Conservation (phyloP, 352 stramenopile genomes). For the Globisporangium paroecandrum region DNA sequence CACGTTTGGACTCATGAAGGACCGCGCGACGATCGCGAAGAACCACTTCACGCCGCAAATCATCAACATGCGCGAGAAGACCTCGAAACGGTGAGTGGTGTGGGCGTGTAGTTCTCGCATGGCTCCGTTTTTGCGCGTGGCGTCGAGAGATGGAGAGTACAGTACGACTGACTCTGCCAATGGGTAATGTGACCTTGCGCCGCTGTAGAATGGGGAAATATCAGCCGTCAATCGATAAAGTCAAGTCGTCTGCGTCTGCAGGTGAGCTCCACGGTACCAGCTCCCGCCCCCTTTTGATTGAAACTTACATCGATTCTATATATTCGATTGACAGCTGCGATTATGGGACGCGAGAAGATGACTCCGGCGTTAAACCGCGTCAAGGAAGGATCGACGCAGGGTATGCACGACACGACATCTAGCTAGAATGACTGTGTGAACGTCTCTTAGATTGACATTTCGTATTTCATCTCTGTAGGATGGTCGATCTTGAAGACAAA, state of each 20-base stretch:
- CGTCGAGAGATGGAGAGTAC: not conserved
- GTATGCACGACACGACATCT: not conserved
- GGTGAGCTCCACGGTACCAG: slow-evolving; percentile 21
- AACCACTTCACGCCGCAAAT: slow-evolving; percentile 57
- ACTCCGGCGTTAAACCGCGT: slow-evolving; percentile 53
- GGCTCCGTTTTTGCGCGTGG: not conserved
- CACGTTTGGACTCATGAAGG: slow-evolving; percentile 50
- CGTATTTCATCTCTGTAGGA: slow-evolving; percentile 15
- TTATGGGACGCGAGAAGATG: slow-evolving; percentile 39
- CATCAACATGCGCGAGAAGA: slow-evolving; percentile 47
- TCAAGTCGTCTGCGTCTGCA: slow-evolving; percentile 66
- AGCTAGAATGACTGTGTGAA: not conserved
- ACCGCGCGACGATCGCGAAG: slow-evolving; percentile 45
- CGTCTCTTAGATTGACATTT: not conserved
- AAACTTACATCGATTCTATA: not conserved
- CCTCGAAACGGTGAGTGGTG: slow-evolving; percentile 38
- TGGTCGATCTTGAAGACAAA: slow-evolving; percentile 82
- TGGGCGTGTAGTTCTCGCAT: not conserved
- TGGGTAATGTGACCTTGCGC: not conserved
- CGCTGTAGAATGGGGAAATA: slow-evolving; percentile 54
- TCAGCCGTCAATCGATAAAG: slow-evolving; percentile 70
- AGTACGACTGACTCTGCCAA: not conserved
- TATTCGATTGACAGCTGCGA: slow-evolving; percentile 28
- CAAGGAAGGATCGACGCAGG: slow-evolving; percentile 71
- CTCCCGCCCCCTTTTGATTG: not conserved